Conservation (phyloP, 2,329 filamentous ascomycete genomes). For the Botrytis elliptica region DNA sequence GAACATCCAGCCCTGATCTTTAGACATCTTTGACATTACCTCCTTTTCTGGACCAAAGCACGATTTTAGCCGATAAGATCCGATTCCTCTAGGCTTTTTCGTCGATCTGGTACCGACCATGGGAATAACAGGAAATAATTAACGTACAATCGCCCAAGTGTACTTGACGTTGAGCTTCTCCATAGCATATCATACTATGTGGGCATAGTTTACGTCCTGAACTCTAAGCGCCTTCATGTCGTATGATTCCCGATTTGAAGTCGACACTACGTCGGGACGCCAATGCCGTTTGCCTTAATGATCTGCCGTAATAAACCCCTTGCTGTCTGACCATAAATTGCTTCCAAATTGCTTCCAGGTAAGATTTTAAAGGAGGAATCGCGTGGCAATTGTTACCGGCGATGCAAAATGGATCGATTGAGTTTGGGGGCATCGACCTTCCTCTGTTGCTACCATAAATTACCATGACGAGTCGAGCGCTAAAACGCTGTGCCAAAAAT, state of each 20-base stretch:
- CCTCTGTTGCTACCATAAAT: background rate
- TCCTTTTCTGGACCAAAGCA: background rate
- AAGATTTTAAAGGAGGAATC: background rate
- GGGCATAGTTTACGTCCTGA: background rate
- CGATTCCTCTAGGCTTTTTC: background rate
- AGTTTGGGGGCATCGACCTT: background rate
- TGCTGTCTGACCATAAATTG: background rate
- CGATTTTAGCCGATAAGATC: background rate
- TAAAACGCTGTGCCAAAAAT: background rate
- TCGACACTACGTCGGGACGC: background rate
- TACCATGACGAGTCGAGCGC: background rate
- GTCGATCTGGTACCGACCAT: background rate
- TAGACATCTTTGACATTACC: background rate
- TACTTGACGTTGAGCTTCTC: background rate
- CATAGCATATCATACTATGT: background rate
- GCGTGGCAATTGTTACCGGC: background rate
- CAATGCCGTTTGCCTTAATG: background rate
- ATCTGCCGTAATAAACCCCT: background rate
- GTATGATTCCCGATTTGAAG: background rate
- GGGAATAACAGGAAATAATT: background rate
- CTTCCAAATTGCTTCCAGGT: background rate
- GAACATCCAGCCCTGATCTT: background rate
- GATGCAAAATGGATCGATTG: constrained; percentile 14
- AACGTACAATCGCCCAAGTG: background rate
- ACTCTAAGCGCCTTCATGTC: background rate